Base-by-base conservation (phyloP, 2,329 filamentous ascomycete species). In the Juglanconis sp. region DNA sequence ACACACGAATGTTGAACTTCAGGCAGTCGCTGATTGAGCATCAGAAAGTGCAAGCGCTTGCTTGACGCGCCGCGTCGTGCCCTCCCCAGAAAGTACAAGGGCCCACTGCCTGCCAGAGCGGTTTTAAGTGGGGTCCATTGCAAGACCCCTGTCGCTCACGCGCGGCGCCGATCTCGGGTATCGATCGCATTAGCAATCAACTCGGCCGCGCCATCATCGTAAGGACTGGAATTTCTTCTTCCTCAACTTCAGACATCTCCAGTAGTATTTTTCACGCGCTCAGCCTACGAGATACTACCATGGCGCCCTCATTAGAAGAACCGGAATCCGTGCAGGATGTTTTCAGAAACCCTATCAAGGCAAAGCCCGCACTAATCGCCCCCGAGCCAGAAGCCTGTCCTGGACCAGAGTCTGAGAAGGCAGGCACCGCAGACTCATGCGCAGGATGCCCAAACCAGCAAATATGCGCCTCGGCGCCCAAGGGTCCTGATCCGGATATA, bases 361-460 rank as follows among this genome's bases (percentile, higher is more conserved):
- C 85, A 58, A 88, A 90, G 55, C 92, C 94, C 1, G 83, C 91
- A 65, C 89, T 99, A 57, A 90, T 98, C 65, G 95, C 95, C 24
- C 94, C 95, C 46, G 93, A 98, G 72, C 94, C 94, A 78, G 92
- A 98, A 76, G 93, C 98, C 79, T 99, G 95, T 71, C 94, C 94
- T 3, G 95, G 95, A 0, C 95, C 91, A 4, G 90, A 94, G 71
- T 92, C 89, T 13, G 81, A 91, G 65, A 77, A 84, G 66, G 87
- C 87, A 59, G 87, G 87, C 64, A 81, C 81, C 62, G 85, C 85
- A 55, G 93, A 96, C 75, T 92, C 92, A 48, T 99, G 95, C 79
- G 91, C 89, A 52, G 93, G 93, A 57, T 99, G 95, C 71, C 95
- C 95, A 1, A 99, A 99, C 79, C 93, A 99, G 78, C 81, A 87